Base-by-base conservation (phyloP, 228 moss, liverwort and hornwort species). In the Sphagnum fallax region DNA sequence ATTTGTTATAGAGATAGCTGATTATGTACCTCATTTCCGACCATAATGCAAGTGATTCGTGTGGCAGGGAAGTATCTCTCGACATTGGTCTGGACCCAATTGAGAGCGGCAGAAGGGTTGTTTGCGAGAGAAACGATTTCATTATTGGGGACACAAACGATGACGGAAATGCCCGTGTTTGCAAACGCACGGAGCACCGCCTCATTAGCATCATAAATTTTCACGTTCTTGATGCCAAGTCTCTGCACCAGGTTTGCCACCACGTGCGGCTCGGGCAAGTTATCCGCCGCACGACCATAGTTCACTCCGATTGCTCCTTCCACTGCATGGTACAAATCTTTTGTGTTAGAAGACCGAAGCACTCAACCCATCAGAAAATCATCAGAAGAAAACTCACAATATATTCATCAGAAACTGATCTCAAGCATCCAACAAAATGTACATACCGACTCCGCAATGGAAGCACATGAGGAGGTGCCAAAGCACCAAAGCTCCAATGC, bases 11-110 rank as follows among this genome's bases (percentile, higher is more conserved):
- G 4, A 0, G 5, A 6, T 1, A 0, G 15, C 13, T 61, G 5
- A 8, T 51, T 55, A 76, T 6, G 51, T 70, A 79, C 32, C 79
- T 86, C 85, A 68, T 86, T 86, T 4, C 85, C 82, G 5, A 86
- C 82, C 2, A 69, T 67, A 61, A 85, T 77, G 79, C 73, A 77
- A 3, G 77, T 73, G 67, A 86, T 80, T 49, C 68, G 79, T 10
- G 82, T 77, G 5, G 55, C 15, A 32, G 32, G 32, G 32, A 32
- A 32, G 4, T 49, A 71, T 0, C 66, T 61, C 18, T 49, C 3
- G 47, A 76, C 53, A 7, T 62, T 18, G 10, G 8, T 18, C 12
- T 13, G 48, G 8, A 71, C 15, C 76, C 76, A 76, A 1, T 5
- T 5, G 5, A 9, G 52, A 52, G 76, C 71, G 12, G 49, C 49